These are phyloP conservation scores for Blastobotrys apis DNA, from an alignment of 1,139 yeast genomes.

Conservation along the genomic window DNA sequence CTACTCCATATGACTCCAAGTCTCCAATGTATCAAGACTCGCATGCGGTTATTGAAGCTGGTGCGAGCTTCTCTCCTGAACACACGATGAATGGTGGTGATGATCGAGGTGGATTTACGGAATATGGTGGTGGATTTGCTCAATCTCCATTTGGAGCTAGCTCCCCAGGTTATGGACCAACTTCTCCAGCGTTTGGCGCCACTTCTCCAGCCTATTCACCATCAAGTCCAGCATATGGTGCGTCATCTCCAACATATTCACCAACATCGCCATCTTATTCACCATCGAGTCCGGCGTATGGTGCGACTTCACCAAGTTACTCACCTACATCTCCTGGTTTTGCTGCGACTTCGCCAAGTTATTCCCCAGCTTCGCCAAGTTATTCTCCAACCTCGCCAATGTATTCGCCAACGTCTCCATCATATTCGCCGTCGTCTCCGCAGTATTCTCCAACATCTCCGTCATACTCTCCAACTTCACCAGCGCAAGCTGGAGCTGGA, in stretches of 20 bases:
- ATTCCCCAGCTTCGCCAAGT: constrained; percentile 63
- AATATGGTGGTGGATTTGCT: constrained; percentile 64
- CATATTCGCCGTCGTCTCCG: constrained; percentile 62
- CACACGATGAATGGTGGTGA: constrained; percentile 71
- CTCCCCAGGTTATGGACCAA: constrained; percentile 51
- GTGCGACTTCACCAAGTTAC: constrained; percentile 68
- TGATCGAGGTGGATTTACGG: constrained; percentile 87
- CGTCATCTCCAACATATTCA: constrained; percentile 56
- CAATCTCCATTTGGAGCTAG: constrained; percentile 52
- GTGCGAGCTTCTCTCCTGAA: constrained; percentile 70
- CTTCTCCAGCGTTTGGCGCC: constrained; percentile 49
- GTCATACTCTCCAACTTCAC: constrained; percentile 60
- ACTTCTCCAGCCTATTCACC: constrained; percentile 59
- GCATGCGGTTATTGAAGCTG: constrained; percentile 66
- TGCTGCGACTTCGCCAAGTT: constrained; percentile 54
- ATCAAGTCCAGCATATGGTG: constrained; percentile 67
- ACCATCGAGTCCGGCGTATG: constrained; percentile 52
- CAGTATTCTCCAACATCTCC: constrained; percentile 67
- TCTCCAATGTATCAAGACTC: constrained; percentile 52
- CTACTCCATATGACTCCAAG: constrained; percentile 86
- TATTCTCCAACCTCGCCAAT: constrained; percentile 43
- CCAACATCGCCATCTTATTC: constrained; percentile 69
- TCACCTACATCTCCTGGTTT: constrained; percentile 68
- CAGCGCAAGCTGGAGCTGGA: constrained; percentile 51
- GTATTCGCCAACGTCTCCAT: constrained; percentile 13